A percentile compares a stretch with the other conserved stretches of the same genome.
These are phyloP conservation scores for Grigorovia humatica DNA, from an alignment of 805 yeast species.

Conservation along the genomic window DNA sequence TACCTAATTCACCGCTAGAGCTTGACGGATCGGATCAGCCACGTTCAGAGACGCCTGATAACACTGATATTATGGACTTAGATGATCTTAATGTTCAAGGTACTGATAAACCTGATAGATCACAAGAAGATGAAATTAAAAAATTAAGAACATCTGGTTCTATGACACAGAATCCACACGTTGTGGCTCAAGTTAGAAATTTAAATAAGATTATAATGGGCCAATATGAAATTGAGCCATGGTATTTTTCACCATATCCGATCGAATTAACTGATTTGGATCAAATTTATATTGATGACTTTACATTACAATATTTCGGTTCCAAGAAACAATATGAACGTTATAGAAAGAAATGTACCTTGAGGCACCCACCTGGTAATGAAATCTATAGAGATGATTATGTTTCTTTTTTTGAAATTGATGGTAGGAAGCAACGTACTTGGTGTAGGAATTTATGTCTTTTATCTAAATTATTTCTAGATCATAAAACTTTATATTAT, in stretches of 20 bases:
- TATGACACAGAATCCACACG: constrained; percentile 83
- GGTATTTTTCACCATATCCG: constrained; percentile 98
- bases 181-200: constrained; percentile 85
- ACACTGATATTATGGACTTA: constrained; percentile 66
- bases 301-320: constrained; percentile 79
- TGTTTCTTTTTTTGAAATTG: constrained; percentile 93
- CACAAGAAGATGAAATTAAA: constrained; percentile 86
- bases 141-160: constrained; percentile 91
- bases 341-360: constrained; percentile 74
- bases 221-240: constrained; percentile 86
- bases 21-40: constrained; percentile 1
- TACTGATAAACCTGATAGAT: constrained; percentile 49
- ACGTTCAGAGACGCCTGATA: constrained; percentile 22
- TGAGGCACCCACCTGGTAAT: constrained; percentile 97
- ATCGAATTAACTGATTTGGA: constrained; percentile 89
- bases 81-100: constrained; percentile 85
- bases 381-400: constrained; percentile 90
- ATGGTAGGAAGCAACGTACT: constrained; percentile 89
- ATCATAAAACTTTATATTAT: constrained; percentile 91
- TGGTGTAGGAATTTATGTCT: constrained; percentile 96
- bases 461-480: constrained; percentile 80
- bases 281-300: constrained; percentile 82
- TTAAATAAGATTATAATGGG: constrained; percentile 74
- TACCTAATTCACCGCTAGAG: constrained; percentile 5
- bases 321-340: constrained; percentile 86